A percentile compares a stretch with the other conserved stretches of the same genome.
Evolutionary conservation across 1,284 basidiomycete species (phyloP).

Genomic region (Filobasidium uniguttulatum): DNA sequence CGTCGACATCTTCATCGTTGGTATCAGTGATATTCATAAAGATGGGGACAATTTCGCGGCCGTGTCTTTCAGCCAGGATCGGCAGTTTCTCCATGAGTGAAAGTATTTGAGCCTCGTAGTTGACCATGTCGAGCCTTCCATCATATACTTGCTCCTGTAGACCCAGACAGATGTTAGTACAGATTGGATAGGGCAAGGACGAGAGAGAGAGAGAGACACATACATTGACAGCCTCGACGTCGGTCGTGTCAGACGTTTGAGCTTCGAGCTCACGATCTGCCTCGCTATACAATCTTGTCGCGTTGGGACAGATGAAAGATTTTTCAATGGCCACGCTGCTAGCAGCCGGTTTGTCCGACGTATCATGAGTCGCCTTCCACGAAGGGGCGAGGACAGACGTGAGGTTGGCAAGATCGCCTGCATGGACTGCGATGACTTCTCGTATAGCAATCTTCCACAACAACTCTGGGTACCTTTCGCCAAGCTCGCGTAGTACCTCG

Average conservation of each 20-base stretch:
- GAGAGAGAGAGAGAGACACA: conserved; percentile 9
- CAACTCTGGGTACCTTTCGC: conserved; percentile 48
- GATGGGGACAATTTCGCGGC: conserved; percentile 60
- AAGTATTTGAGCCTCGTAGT: conserved; percentile 71
- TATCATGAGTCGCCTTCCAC: conserved; percentile 22
- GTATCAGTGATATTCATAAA: conserved; percentile 44
- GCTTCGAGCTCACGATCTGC: conserved; percentile 14
- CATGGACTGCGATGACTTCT: conserved; percentile 42
- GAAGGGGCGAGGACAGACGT: conserved; percentile 20
- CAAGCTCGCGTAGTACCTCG: conserved; percentile 49
- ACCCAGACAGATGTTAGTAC: not conserved
- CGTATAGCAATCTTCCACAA: conserved; percentile 60
- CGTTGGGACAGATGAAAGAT: conserved; percentile 31
- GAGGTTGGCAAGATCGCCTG: conserved; percentile 19
- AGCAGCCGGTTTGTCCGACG: no score
- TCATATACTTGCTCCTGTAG: conserved; percentile 45
- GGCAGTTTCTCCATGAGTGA: conserved; percentile 51
- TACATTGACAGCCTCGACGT: conserved; percentile 25
- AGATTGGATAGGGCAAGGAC: not conserved
- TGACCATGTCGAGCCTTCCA: conserved; percentile 58
- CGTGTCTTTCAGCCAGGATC: conserved; percentile 66
- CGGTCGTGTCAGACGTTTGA: conserved; percentile 18
- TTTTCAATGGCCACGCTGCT: conserved; percentile 24
- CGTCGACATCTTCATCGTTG: conserved; percentile 16
- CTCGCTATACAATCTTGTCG: conserved; percentile 15